These are phyloP conservation scores for Fusarium anthophilum DNA, from an alignment of 2,329 filamentous ascomycete species.

Conservation along the genomic window DNA sequence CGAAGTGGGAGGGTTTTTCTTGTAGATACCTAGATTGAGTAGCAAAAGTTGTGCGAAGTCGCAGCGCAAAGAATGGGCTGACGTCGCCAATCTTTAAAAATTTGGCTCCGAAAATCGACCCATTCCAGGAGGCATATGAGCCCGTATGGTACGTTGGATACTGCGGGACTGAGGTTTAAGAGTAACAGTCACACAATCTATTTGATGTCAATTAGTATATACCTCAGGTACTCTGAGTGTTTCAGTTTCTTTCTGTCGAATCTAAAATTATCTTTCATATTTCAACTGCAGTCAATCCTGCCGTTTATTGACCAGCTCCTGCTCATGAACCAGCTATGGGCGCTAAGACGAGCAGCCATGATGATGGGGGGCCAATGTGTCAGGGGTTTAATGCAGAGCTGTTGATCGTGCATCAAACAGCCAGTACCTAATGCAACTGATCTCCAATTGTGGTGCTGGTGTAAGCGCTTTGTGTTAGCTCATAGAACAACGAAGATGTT, in stretches of 20 bases:
- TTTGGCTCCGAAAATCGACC: conserved; percentile 43
- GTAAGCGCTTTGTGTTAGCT: too few species aligned
- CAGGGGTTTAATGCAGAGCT: too few species aligned
- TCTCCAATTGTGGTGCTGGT: too few species aligned
- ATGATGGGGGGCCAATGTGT: conserved; percentile 28
- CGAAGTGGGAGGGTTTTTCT: conserved; percentile 3
- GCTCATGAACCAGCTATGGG: conserved; percentile 11
- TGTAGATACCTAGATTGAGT: neutral
- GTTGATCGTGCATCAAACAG: too few species aligned
- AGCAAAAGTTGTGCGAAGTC: conserved; percentile 18
- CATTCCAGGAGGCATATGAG: conserved; percentile 24
- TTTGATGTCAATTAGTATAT: neutral
- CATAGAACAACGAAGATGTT: too few species aligned
- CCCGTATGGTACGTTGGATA: conserved; percentile 9
- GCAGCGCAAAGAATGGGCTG: conserved; percentile 41
- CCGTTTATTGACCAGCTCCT: neutral
- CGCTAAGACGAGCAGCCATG: conserved; percentile 28
- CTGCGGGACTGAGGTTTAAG: neutral
- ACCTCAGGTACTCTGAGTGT: neutral
- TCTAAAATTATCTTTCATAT: neutral
- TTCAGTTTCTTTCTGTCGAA: neutral
- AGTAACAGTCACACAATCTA: neutral
- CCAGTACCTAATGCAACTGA: too few species aligned
- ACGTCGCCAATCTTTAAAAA: conserved; percentile 40
- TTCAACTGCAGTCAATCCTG: neutral